phyloP scores from a whole-genome alignment of 257 asterid genomes.

The Solanum ossicruentum region DNA sequence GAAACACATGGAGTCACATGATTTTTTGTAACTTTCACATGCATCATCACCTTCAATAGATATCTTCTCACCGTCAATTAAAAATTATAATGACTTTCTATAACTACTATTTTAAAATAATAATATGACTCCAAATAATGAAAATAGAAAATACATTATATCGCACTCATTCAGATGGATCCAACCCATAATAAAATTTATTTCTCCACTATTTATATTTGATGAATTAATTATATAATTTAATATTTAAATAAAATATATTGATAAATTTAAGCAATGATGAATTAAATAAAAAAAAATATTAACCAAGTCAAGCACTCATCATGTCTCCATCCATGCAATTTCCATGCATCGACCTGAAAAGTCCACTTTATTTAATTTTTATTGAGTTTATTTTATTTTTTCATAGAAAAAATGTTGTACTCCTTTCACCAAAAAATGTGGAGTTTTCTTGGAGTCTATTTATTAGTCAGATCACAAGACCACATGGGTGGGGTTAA shows the following conservation, averaged over 20 bases:
- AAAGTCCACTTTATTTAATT: background rate
- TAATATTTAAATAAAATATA: too few species aligned
- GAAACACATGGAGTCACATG: constrained; percentile 7
- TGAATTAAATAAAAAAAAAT: background rate
- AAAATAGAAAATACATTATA: too few species aligned
- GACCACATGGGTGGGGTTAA: constrained; percentile 10
- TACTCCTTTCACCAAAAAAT: background rate
- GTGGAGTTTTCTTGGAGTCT: background rate
- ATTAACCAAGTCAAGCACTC: background rate
- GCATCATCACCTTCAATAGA: background rate
- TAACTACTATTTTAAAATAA: background rate
- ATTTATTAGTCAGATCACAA: background rate
- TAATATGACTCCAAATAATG: too few species aligned
- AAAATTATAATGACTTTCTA: background rate
- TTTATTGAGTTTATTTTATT: background rate
- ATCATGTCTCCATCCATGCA: background rate
- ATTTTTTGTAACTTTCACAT: background rate
- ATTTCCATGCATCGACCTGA: background rate
- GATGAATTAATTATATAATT: too few species aligned
- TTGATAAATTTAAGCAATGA: too few species aligned
- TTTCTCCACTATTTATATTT: too few species aligned
- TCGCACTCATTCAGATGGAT: too few species aligned
- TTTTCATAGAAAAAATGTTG: background rate
- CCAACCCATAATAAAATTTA: too few species aligned
- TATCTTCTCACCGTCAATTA: background rate